These are phyloP conservation scores for Hericium alpestre DNA, from an alignment of 768 basidiomycete species.

Conservation along the genomic window DNA sequence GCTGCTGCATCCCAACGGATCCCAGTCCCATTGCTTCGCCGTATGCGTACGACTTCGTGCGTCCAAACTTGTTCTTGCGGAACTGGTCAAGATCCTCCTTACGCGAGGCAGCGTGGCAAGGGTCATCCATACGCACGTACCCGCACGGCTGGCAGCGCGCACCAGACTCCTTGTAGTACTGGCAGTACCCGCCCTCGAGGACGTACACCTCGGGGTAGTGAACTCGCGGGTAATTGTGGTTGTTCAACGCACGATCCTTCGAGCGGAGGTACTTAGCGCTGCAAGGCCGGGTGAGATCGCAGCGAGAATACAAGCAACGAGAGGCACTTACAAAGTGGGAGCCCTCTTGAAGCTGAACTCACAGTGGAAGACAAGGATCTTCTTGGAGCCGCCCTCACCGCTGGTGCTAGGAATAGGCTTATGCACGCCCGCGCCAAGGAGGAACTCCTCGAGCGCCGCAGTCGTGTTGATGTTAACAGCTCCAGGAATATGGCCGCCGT, in stretches of 20 bases:
- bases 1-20: conserved; percentile 26
- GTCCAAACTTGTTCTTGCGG: conserved; percentile 77
- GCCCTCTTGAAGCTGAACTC: conserved; percentile 94
- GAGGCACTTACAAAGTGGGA: conserved; percentile 77
- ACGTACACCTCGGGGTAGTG: conserved; percentile 96
- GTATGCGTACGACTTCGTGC: conserved; percentile 87
- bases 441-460: conserved; percentile 64
- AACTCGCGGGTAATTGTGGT: conserved; percentile 81
- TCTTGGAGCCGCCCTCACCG: conserved; percentile 66
- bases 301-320: neutral
- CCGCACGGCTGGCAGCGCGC: conserved; percentile 67
- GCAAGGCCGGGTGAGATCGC: neutral
- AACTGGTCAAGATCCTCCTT: conserved; percentile 86
- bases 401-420: conserved; percentile 64
- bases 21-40: conserved; percentile 49
- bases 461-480: conserved; percentile 88
- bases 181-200: conserved; percentile 90
- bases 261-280: conserved; percentile 92
- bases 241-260: conserved; percentile 82
- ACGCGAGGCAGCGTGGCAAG: conserved; percentile 67
- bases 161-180: conserved; percentile 65
- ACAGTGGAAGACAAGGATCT: conserved; percentile 91
- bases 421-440: conserved; percentile 47
- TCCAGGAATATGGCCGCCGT: conserved; percentile 85
- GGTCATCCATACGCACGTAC: conserved; percentile 95